Base-by-base conservation (phyloP, 2,329 filamentous ascomycete genomes). In the Pseudovirgaria hyperparasitica region DNA sequence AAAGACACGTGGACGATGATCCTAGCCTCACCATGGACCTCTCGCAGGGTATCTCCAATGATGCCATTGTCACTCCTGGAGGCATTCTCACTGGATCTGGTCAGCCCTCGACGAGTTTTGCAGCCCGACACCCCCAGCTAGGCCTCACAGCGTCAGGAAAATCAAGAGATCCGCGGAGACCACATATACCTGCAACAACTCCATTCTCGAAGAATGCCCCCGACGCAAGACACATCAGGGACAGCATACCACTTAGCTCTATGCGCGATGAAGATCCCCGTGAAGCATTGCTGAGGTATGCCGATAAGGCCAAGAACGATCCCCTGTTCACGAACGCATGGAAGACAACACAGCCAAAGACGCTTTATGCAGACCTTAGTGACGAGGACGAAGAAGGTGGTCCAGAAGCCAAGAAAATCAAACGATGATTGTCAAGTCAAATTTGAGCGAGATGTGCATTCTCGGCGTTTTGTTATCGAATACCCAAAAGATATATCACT, bases 241-340 rank as follows among this genome's bases (percentile, higher is more conserved):
- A 87, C 47, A 82, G 81, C 38, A 92, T 96, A 28, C 84, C 86
- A 16, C 67, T 96, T 9, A 87, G 84, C 36, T 76, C 73, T 36
- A 92, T 98, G 82, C 67, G 92, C 25, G 86, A 98, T 54, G 90
- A 98, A 52, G 90, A 98, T 59, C 90, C 90, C 1, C 67, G 90
- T 37, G 90, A 93, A 55, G 90, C 90, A 23, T 60, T 98, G 46
- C 60, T 98, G 33, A 94, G 92, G 60, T 98, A 96, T 62, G 87
- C 85, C 19, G 82, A 92, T 29, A 77, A 92, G 48, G 85, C 86
- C 9, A 75, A 92, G 55, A 87, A 82, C 49, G 86, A 96, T 49
- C 87, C 86, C 1, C 68, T 93, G 43, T 98, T 96, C 48, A 98
- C 90, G 16, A 82, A 81, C 40, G 90, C 86, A 10, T 98, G 85